Evolutionary conservation across 176 grass and related monocot genomes (phyloP), one percentile per base, ranked within the genome.

Genomic region (Secale cereale): DNA sequence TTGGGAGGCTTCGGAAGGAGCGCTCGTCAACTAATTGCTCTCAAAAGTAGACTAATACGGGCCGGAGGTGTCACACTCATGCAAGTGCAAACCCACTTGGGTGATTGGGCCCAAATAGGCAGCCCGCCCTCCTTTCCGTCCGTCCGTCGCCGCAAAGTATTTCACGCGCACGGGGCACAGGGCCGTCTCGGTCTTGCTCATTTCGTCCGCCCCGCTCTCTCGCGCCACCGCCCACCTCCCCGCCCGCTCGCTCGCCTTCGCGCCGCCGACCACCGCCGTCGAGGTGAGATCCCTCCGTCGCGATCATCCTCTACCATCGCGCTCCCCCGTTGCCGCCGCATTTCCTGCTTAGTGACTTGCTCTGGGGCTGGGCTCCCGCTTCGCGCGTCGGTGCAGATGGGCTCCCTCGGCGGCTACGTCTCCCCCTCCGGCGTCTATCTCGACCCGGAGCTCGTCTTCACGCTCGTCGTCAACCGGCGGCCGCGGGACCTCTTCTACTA

Each of bases 321-420:
- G 59, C 59, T 7, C 6, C 77, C 36, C 9, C 23, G 9, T 11
- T 3, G 43, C 71, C 0, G 8, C 71, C 46, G 16, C 76, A 30
- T 29, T 40, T 28, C n/a, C 14, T 27, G 12, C 72, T 27, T 8
- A 13, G 10, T 23, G 4, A 27, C 59, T 8, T 63, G 15, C 76
- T 12, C 25, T 5, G 32, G 33, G 57, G 7, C 25, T 5, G 32
- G 33, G 57, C 61, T 27, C 33, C 39, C 77, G 43, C 23, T 7
- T 64, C 36, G 59, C 77, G 59, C 59, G 2, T 32, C 48, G 48
- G 41, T 40, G 77, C 59, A 79, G 77, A 65, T 79, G 77, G 77
- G 14, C 77, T 78, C 77, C n/a, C 26, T 35, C 72, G 72, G 45
- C 72, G 72, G 27, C 72, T 2, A 43, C 76, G 52, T 33, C 76